Conservation (phyloP, 1,284 basidiomycete species). For the Sporisorium iseilematis-ciliati region DNA sequence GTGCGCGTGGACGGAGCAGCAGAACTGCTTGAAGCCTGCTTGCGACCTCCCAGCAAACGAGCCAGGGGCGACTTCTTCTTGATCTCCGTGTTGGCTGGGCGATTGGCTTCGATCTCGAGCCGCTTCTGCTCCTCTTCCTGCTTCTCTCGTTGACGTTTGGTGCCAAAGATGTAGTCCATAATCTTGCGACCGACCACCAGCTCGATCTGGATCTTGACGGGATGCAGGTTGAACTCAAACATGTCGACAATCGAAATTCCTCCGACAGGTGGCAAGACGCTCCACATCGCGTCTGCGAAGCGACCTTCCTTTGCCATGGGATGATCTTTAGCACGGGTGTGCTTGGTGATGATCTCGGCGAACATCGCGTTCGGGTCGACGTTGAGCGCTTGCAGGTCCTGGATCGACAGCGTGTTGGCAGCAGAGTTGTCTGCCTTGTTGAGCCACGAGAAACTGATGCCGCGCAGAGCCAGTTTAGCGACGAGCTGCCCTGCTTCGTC, state of each 20-base stretch:
- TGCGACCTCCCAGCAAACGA: conserved; percentile 32
- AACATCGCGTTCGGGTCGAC: conserved; percentile 85
- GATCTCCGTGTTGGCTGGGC: conserved; percentile 10
- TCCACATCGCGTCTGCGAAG: conserved; percentile 64
- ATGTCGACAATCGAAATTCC: conserved; percentile 91
- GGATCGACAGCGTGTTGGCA: conserved; percentile 81
- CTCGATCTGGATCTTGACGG: conserved; percentile 80
- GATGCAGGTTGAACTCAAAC: conserved; percentile 86
- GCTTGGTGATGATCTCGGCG: conserved; percentile 86
- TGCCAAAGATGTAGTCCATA: conserved; percentile 85
- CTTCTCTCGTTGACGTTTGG: conserved; percentile 53
- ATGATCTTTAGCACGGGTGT: conserved; percentile 51
- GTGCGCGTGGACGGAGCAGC: conserved; percentile 6
- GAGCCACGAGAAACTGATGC: conserved; percentile 85
- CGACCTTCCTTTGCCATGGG: conserved; percentile 61
- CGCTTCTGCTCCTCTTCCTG: conserved; percentile 51
- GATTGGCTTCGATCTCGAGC: conserved; percentile 19
- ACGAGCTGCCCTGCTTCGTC: conserved; percentile 78
- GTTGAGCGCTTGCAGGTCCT: conserved; percentile 85
- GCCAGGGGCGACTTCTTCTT: conserved; percentile 54
- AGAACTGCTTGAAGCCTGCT: conserved; percentile 16
- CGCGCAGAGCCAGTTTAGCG: conserved; percentile 85
- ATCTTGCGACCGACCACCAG: conserved; percentile 83
- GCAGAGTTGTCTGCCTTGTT: conserved; percentile 90
- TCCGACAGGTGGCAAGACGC: conserved; percentile 77